Base-by-base conservation (phyloP, 345 rosid species). In the Citropsis articulata region DNA sequence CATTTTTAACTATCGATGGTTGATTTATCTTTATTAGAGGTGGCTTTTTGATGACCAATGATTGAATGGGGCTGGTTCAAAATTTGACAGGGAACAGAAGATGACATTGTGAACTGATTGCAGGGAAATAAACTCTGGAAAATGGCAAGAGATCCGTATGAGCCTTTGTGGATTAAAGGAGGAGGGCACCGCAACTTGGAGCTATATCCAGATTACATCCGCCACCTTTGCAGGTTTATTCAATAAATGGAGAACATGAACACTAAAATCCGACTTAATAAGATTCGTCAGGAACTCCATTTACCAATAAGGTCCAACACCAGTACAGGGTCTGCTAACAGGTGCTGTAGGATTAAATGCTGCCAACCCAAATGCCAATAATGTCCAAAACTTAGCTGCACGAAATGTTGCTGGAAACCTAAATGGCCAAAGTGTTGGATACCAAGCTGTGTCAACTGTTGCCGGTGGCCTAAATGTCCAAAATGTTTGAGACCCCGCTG, bases 111-210 rank as follows among this genome's bases (percentile, higher is more conserved):
- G 73, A 94, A 94, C 78, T 97, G 97, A 97, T 84, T 94, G 73
- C 99, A 97, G 14, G 99, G 99, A 40, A 88, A 91, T 31, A 94
- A 94, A 35, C 90, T 97, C 19, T 97, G 98, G 98, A 90, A 94
- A 80, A 86, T 87, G 93, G 95, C 98, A 0, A 90, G 88, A 79
- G 98, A 97, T 72, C 94, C 99, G 0, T 94, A 90, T 16, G 97
- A 94, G 80, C 99, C 99, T 21, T 80, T 97, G 30, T 97, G 99
- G 99, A 94, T 97, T 68, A 94, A 97, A 87, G 99, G 99, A 31
- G 99, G 98, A 24, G 98, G 98, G 57, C 99, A 94, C 78, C 94
- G 98, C 86, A 97, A 97, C 85, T 84, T 97, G 79, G 99, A 97
- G 89, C 90, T 97, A 6, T 97, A 90, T 83, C 98, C 99, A 0